phyloP scores from a whole-genome alignment of 805 yeast species.

The Isabelozyma rhagii region DNA sequence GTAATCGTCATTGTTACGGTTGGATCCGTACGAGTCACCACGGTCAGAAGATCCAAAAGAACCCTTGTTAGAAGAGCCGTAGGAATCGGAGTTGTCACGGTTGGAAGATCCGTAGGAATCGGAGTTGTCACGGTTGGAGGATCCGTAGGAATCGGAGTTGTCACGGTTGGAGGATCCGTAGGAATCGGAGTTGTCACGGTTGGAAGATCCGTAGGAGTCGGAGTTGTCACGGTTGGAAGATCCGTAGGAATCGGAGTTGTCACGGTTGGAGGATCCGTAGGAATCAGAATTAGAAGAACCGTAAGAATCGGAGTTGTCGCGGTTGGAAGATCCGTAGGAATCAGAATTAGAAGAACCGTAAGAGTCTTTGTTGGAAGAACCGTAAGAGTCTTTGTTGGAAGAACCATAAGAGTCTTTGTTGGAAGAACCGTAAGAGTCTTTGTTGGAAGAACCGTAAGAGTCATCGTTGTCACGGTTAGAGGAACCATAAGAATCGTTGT shows the following conservation, averaged over 20 bases:
- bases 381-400: slow-evolving; percentile 15
- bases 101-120: slow-evolving; percentile 20
- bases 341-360: slow-evolving; percentile 14
- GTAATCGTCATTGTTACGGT: slow-evolving; percentile 2
- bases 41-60: slow-evolving; percentile 14
- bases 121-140: slow-evolving; percentile 8
- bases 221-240: too few relatives aligned
- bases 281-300: too few relatives aligned
- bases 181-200: slow-evolving; percentile 14
- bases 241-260: too few relatives aligned
- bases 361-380: slow-evolving; percentile 13
- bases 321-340: too few relatives aligned
- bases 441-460: slow-evolving; percentile 17
- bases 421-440: slow-evolving; percentile 11
- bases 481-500: slow-evolving; percentile 14
- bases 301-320: slow-evolving; percentile 1
- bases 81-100: slow-evolving; percentile 8
- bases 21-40: neutral
- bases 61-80: slow-evolving; percentile 9
- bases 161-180: slow-evolving; percentile 11
- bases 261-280: too few relatives aligned
- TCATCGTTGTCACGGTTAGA: slow-evolving; percentile 3
- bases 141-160: slow-evolving; percentile 19
- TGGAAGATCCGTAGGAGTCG: too few relatives aligned
- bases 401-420: slow-evolving; percentile 22